Conservation (phyloP, 1,284 basidiomycete genomes). For the Puccinia novopanici region DNA sequence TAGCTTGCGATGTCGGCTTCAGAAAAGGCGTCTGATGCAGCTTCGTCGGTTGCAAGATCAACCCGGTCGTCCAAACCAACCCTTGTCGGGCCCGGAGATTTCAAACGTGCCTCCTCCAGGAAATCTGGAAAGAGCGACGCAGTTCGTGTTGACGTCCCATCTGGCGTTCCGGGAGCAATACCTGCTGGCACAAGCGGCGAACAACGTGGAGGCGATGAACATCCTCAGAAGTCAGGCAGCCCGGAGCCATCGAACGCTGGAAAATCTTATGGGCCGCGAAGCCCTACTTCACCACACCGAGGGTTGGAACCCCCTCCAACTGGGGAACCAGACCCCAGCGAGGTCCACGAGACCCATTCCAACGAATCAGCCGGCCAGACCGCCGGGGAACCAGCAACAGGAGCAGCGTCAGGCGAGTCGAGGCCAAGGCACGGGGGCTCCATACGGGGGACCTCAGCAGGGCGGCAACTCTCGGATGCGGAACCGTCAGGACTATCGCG, state of each 20-base stretch:
- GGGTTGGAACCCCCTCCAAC: background rate
- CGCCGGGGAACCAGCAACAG: background rate
- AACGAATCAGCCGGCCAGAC: too few species aligned
- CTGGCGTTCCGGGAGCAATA: background rate
- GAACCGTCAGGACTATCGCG: too few species aligned
- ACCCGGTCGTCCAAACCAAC: background rate
- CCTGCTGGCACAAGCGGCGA: too few species aligned
- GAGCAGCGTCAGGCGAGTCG: too few species aligned
- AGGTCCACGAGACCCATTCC: too few species aligned
- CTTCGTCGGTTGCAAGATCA: background rate
- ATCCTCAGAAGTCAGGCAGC: background rate
- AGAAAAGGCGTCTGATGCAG: background rate
- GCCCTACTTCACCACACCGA: background rate
- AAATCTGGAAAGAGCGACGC: background rate
- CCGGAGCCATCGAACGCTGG: background rate
- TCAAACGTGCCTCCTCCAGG: constrained; percentile 6
- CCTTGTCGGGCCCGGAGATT: too few species aligned
- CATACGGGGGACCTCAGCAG: too few species aligned
- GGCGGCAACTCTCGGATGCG: too few species aligned
- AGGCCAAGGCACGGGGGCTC: too few species aligned
- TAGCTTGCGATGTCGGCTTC: too few species aligned
- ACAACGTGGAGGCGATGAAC: background rate
- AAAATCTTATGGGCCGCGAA: background rate
- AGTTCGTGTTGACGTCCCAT: background rate
- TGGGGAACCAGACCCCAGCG: background rate